Conservation (phyloP, 129 eudicot genomes). For the Flaveria sonorensis region DNA sequence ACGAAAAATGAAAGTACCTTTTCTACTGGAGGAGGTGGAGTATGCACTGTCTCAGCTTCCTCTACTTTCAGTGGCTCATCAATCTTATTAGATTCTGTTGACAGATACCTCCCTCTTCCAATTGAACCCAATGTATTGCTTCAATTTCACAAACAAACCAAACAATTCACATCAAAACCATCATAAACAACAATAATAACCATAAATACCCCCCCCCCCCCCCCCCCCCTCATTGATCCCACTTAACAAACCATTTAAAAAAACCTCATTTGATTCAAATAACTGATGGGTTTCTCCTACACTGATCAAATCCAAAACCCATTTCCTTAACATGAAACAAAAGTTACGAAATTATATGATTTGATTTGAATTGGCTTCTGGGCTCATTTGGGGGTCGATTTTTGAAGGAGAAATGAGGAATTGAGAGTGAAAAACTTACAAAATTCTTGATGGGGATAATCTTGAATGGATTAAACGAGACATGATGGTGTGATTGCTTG, state of each 20-base stretch:
- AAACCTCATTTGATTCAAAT: no score
- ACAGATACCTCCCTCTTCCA: conserved; percentile 61
- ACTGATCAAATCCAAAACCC: background rate
- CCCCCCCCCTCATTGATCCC: no score
- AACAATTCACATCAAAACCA: background rate
- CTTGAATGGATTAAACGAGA: conserved; percentile 54
- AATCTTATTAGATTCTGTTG: conserved; percentile 54
- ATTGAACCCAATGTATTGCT: conserved; percentile 47
- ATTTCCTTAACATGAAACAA: no score
- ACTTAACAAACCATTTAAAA: no score
- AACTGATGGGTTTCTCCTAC: no score
- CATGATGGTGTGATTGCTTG: conserved; percentile 33
- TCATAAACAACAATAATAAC: background rate
- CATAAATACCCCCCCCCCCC: no score
- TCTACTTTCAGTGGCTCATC: conserved; percentile 63
- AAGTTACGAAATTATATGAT: background rate
- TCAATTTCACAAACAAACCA: conserved; percentile 19
- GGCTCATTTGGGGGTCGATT: conserved; percentile 16
- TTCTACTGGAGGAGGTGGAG: conserved; percentile 82
- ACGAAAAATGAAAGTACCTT: conserved; percentile 47
- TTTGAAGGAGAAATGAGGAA: background rate
- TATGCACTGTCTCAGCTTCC: conserved; percentile 75
- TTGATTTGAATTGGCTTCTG: background rate
- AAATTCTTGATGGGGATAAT: conserved; percentile 35
- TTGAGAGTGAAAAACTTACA: conserved; percentile 35